Base-by-base conservation (phyloP, 73 alveolate species). In the Durusdinium trenchii region DNA sequence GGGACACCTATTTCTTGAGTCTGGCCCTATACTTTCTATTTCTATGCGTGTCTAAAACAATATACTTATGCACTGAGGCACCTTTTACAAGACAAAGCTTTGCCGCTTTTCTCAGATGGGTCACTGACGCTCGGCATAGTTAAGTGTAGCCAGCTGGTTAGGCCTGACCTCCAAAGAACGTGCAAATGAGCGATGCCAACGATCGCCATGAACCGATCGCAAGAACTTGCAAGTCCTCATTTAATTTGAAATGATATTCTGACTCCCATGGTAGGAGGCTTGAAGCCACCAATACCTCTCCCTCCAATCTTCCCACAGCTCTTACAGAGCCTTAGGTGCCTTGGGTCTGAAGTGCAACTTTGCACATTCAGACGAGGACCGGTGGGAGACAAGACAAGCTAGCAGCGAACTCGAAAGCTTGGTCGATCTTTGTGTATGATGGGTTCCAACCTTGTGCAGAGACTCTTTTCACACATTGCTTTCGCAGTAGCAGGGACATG, bases 101-200 rank as follows among this genome's bases (percentile, higher is more conserved):
- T 86, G 95, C 76, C 95, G 95, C 28, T 86, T 86, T 48, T 60
- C 84, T 16, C 95, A 86, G 64, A 57, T 86, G 83, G 95, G 95
- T 16, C 95, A 86, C 46, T 86, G 95, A 10, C 46, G 30, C 95
- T 54, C 40, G 95, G 84, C 87, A 67, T 26, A 42, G 81, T 1
- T 67, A n/a, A 18, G 45, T 18, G 18, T 18, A 42, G 18, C 81
- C 36, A 6, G 81, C 42, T 5, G 36, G n/a, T 10, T 67, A 18
- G 81, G 30, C 30, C 30, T 2, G 73, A 32, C n/a, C 73, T 60
- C 18, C 73, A 60, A 60, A 60, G 30, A 60, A 0, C 73, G n/a
- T 23, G 30, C 73, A 60, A 23, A 64, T 64, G 38, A 23, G n/a
- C n/a, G n/a, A 23, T 23, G 9, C 16, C 38, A 64, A 5, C 16